These are phyloP conservation scores for bread wheat (Triticum aestivum) DNA, from an alignment of 176 grass and related monocot species.

Conservation along the genomic window IWGSC_CS_RefSeq_v2.1 NC_057806.1:483291637-483292136, in stretches of 20 bases:
- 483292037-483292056: no score
- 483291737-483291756: not conserved
- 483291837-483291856: not conserved
- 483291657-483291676: not conserved
- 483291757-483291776: not conserved
- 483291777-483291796: not conserved
- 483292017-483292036: not conserved
- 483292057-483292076: no score
- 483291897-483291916: conserved; percentile 7
- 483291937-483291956: not conserved
- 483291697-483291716: not conserved
- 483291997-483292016: conserved; percentile 4
- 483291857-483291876: conserved; percentile 13
- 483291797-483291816: no score
- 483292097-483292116: no score
- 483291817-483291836: no score
- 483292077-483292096: no score
- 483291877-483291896: conserved; percentile 10
- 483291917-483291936: not conserved
- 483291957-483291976: not conserved
- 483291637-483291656: not conserved
- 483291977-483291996: conserved; percentile 5
- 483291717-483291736: not conserved
- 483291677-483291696: not conserved
- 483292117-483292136: no score